Percentiles rank a stretch among this genome's conserved stretches.
These are phyloP conservation scores for Clavispora santaluciae DNA, from an alignment of 805 yeast species.

Conservation along the genomic window DNA sequence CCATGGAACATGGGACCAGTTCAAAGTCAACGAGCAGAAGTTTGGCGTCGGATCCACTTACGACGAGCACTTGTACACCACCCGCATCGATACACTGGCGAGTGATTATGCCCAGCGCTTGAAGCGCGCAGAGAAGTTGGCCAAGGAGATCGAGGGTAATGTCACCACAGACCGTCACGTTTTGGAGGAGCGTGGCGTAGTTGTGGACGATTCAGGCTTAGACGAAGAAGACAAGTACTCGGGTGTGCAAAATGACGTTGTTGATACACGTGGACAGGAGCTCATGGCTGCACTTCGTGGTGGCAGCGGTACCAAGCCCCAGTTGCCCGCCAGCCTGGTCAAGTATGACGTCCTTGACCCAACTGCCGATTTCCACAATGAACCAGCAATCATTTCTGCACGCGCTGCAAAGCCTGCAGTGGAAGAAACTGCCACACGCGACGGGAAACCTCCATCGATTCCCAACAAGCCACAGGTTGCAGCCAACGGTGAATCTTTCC, in stretches of 20 bases:
- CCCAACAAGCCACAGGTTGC: constrained; percentile 7
- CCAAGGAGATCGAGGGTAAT: constrained; percentile 76
- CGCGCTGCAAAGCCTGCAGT: neutral
- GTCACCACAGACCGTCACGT: constrained; percentile 69
- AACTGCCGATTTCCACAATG: constrained; percentile 45
- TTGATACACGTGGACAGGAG: constrained; percentile 55
- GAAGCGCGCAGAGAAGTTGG: constrained; percentile 70
- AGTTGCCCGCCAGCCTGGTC: constrained; percentile 42
- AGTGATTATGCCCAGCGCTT: constrained; percentile 68
- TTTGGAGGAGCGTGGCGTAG: constrained; percentile 85
- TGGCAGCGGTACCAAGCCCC: constrained; percentile 52
- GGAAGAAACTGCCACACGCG: constrained; percentile 4
- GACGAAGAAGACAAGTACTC: constrained; percentile 97
- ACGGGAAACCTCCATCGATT: constrained; percentile 3
- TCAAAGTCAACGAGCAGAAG: constrained; percentile 80
- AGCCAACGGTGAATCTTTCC: constrained; percentile 33
- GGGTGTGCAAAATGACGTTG: constrained; percentile 45
- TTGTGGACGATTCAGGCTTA: constrained; percentile 74
- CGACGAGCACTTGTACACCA: constrained; percentile 86
- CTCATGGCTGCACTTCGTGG: constrained; percentile 44
- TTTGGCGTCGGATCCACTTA: constrained; percentile 83
- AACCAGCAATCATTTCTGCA: constrained; percentile 61
- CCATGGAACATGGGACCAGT: constrained; percentile 77
- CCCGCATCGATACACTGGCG: constrained; percentile 60
- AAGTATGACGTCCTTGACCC: constrained; percentile 42